Base-by-base conservation (phyloP, 164 flowering plant genomes). In the Chimonanthus praecox region DNA sequence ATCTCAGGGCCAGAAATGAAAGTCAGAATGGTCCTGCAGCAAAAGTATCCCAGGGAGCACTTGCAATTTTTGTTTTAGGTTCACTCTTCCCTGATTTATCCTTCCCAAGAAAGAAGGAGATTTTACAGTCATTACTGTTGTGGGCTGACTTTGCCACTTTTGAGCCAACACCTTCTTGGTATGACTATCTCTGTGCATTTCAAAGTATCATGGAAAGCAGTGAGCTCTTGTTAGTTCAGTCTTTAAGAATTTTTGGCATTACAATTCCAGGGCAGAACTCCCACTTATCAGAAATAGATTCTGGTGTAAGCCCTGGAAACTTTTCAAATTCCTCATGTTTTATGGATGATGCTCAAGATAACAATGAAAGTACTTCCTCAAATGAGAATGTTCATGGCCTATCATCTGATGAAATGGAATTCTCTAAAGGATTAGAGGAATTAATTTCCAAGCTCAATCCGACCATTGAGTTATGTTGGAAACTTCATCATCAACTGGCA, bases 131-230 rank as follows among this genome's bases (percentile, higher is more conserved):
- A 65, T 77, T 89, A n/a, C 18, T 72, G 13, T 67, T 63, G n/a
- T 90, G 91, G 92, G 90, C 88, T 69, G 90, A 87, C n/a, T n/a
- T 94, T 80, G 71, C 89, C 47, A n/a, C n/a, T 33, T 85, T 68
- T 80, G 94, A 89, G 77, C 86, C 85, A 43, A 82, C 92, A 13
- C 73, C 87, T 75, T 68, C 76, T 69, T 85, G 85, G 70, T 85
- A 82, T 83, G 92, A 90, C 68, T 94, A 94, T 75, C 85, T 94
- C 47, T 83, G 84, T 82, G 90, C 95, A 76, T 94, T 90, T 83
- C 90, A 85, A 75, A 71, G 70, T 77, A 77, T 90, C 13, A 79
- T 91, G 80, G 89, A 87, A 48, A 87, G 84, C 75, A 88, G 91
- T 71, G 81, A 81, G 70, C 68, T 70, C 58, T 68, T 89, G 47